These are phyloP conservation scores for Eucommia ulmoides DNA, from an alignment of 257 asterid species.

Conservation along the genomic window DNA sequence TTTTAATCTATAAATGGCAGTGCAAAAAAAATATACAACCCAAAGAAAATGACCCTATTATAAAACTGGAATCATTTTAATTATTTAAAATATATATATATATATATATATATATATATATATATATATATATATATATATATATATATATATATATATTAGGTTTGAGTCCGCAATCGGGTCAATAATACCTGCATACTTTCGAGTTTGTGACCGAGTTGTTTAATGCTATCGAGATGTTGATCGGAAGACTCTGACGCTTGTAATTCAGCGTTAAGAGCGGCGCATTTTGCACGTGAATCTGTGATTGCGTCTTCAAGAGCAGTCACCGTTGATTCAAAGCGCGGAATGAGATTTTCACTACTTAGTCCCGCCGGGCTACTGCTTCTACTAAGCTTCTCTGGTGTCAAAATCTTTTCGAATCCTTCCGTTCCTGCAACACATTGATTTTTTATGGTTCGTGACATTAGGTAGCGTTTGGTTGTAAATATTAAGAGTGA, in stretches of 20 bases:
- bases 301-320: constrained; percentile 59
- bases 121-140: constrained; percentile 2
- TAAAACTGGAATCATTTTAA: constrained; percentile 7
- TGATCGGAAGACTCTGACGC: constrained; percentile 31
- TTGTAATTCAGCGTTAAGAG: constrained; percentile 42
- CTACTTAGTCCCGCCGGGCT: constrained; percentile 22
- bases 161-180: constrained; percentile 45
- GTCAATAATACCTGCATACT: constrained; percentile 58
- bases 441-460: too few relatives aligned
- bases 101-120: too few relatives aligned
- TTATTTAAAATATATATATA: too few relatives aligned
- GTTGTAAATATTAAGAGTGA: too few relatives aligned
- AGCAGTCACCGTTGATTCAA: constrained; percentile 59
- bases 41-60: constrained; percentile 20
- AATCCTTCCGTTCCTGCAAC: constrained; percentile 62
- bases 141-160: constrained; percentile 7
- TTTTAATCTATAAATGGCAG: background rate
- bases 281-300: constrained; percentile 51
- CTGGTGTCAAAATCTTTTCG: constrained; percentile 58
- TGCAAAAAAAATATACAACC: too few relatives aligned
- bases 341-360: constrained; percentile 15
- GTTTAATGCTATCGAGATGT: constrained; percentile 32
- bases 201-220: constrained; percentile 65
- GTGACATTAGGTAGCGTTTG: too few relatives aligned
- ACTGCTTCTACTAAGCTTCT: constrained; percentile 37